Conservation (phyloP, 768 basidiomycete species). For the Mycena kentingensis region DNA sequence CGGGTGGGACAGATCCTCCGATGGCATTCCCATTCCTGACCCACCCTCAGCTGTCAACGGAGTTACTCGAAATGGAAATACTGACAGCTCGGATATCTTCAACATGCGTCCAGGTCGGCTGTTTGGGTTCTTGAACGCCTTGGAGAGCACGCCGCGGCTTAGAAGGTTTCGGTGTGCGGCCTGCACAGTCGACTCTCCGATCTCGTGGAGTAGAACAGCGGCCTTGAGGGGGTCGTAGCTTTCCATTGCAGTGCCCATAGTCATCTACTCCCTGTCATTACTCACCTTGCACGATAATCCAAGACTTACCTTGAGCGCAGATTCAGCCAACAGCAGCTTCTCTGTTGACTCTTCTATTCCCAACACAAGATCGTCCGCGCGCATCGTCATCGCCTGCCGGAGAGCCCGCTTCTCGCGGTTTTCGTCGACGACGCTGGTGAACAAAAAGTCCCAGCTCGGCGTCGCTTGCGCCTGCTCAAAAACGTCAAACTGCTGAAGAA, state of each 20-base stretch:
- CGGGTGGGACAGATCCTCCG: constrained; percentile 61
- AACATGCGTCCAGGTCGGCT: constrained; percentile 70
- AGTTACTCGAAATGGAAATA: constrained; percentile 5
- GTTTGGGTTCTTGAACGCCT: constrained; percentile 61
- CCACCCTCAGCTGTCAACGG: not conserved
- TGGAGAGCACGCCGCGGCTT: constrained; percentile 65
- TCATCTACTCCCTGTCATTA: constrained; percentile 55
- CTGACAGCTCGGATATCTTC: constrained; percentile 73
- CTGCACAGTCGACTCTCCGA: constrained; percentile 58
- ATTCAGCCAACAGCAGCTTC: constrained; percentile 58
- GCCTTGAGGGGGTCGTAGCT: constrained; percentile 64
- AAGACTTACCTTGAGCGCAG: constrained; percentile 64
- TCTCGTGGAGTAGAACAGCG: constrained; percentile 53
- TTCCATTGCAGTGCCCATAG: constrained; percentile 71
- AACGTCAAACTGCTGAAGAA: constrained; percentile 52
- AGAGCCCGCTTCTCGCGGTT: constrained; percentile 70
- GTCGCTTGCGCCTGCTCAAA: constrained; percentile 42
- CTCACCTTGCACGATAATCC: not conserved
- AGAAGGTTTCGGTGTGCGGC: constrained; percentile 62
- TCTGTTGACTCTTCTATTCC: constrained; percentile 36
- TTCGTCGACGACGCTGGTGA: constrained; percentile 72
- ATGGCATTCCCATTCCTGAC: constrained; percentile 67
- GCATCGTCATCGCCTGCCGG: constrained; percentile 54
- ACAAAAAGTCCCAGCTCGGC: constrained; percentile 73
- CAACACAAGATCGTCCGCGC: constrained; percentile 41